These are phyloP conservation scores for Umbelopsis sp. DNA, from an alignment of 192 early-diverging fungal species.

Conservation along the genomic window DNA sequence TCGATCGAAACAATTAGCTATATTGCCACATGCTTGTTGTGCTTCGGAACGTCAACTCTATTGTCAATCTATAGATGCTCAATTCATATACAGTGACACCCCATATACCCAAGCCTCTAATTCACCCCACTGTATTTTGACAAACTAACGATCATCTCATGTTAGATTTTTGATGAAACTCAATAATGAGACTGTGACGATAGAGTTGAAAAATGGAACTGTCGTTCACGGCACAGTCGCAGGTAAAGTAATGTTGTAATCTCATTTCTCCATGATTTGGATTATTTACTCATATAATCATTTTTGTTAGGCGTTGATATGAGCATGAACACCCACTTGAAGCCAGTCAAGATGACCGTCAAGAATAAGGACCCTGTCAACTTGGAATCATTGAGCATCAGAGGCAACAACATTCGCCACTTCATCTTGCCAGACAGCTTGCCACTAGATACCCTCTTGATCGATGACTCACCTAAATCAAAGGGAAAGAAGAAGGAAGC, in stretches of 20 bases:
- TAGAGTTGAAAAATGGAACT: constrained; percentile 99
- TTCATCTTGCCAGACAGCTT: constrained; percentile 94
- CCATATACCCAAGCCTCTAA: background rate
- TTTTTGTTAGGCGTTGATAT: constrained; percentile 83
- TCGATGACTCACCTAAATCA: constrained; percentile 93
- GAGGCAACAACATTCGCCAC: constrained; percentile 95
- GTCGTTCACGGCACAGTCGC: constrained; percentile 95
- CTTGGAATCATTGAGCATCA: constrained; percentile 91
- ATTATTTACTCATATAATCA: background rate
- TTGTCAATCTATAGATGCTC: too few relatives aligned
- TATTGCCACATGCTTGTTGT: too few relatives aligned
- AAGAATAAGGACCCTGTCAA: constrained; percentile 87
- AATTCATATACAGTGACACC: too few relatives aligned
- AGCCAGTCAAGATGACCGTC: constrained; percentile 98
- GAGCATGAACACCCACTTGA: constrained; percentile 99
- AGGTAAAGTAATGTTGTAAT: constrained; percentile 40
- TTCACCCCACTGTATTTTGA: background rate
- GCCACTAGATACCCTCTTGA: constrained; percentile 92
- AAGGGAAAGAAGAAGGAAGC: constrained; percentile 87
- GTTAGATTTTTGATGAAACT: constrained; percentile 97
- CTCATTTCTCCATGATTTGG: background rate
- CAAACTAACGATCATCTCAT: background rate
- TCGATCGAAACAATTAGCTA: too few relatives aligned
- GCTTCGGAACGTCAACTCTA: too few relatives aligned
- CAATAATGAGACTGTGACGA: constrained; percentile 95